phyloP scores from a whole-genome alignment of 352 stramenopile genomes.

The Globisporangium sylvaticum region DNA sequence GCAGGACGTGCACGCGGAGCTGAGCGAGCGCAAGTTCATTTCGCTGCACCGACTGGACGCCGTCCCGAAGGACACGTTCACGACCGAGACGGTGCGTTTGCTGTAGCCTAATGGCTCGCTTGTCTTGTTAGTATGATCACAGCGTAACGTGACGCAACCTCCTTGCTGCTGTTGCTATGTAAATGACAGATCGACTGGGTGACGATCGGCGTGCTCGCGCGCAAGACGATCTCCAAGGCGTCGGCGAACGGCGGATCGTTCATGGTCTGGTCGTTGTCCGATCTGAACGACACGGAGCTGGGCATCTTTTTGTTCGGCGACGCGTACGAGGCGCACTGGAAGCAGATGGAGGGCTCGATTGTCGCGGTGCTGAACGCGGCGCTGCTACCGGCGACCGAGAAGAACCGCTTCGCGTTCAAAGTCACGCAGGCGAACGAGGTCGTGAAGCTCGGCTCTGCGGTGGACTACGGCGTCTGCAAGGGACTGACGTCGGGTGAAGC shows the following conservation, averaged over 20 bases:
- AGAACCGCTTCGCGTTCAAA: conserved; percentile 81
- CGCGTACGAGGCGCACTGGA: conserved; percentile 72
- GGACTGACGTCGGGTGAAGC: conserved; percentile 51
- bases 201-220: conserved; percentile 68
- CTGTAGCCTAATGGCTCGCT: neutral
- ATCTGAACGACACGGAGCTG: conserved; percentile 62
- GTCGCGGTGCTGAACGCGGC: conserved; percentile 70
- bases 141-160: neutral
- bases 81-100: conserved; percentile 37
- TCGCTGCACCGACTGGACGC: conserved; percentile 53
- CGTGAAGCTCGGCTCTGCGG: conserved; percentile 50
- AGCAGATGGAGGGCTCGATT: conserved; percentile 48
- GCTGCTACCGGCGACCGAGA: conserved; percentile 59
- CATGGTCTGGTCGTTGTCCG: conserved; percentile 77
- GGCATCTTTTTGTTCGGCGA: conserved; percentile 74
- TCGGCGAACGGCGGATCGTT: conserved; percentile 62
- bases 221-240: conserved; percentile 72
- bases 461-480: conserved; percentile 83
- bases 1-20: conserved; percentile 44
- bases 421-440: conserved; percentile 49
- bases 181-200: conserved; percentile 63
- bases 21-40: conserved; percentile 70
- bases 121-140: neutral
- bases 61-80: conserved; percentile 47
- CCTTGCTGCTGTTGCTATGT: neutral